Conservation (phyloP, 2,329 filamentous ascomycete genomes). For the Ascosphaera aggregata region DNA sequence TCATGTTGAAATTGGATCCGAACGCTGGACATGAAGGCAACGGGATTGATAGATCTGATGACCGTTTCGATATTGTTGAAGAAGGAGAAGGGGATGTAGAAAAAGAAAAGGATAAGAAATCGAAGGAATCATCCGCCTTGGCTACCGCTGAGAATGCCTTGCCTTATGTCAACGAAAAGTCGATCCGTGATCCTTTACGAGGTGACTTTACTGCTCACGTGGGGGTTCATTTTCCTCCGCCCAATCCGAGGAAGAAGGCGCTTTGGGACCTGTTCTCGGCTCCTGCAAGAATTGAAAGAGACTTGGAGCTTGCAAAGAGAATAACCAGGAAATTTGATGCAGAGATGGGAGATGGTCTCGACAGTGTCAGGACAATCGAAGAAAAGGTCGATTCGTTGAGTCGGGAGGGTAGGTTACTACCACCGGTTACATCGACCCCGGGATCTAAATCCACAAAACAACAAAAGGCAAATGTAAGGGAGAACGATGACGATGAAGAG, state of each 20-base stretch:
- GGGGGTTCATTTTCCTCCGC: conserved; percentile 77
- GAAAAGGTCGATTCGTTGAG: conserved; percentile 65
- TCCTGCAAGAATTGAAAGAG: conserved; percentile 78
- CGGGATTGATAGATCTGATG: too few relatives aligned
- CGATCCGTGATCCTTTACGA: conserved; percentile 77
- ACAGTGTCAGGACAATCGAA: conserved; percentile 69
- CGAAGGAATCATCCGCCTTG: too few relatives aligned
- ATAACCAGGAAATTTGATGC: conserved; percentile 67
- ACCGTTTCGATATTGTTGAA: too few relatives aligned
- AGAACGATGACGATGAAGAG: too few relatives aligned
- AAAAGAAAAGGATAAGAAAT: conserved; percentile 32
- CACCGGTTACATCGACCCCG: conserved; percentile 27
- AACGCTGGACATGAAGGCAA: too few relatives aligned
- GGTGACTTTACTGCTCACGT: conserved; percentile 97
- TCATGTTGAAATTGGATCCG: conserved; percentile 94
- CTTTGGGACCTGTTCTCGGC: conserved; percentile 93
- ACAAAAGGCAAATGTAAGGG: conserved; percentile 31
- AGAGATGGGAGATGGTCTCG: conserved; percentile 57
- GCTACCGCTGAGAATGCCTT: conserved; percentile 62
- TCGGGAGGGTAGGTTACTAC: conserved; percentile 52
- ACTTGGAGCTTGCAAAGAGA: conserved; percentile 60
- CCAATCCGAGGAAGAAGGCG: conserved; percentile 74
- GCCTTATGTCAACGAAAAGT: conserved; percentile 92
- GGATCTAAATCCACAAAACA: conserved; percentile 23
- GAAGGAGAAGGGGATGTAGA: conserved; percentile 50